Conservation (phyloP, 2,329 filamentous ascomycete genomes). For the Bipolaris sorokiniana region DNA sequence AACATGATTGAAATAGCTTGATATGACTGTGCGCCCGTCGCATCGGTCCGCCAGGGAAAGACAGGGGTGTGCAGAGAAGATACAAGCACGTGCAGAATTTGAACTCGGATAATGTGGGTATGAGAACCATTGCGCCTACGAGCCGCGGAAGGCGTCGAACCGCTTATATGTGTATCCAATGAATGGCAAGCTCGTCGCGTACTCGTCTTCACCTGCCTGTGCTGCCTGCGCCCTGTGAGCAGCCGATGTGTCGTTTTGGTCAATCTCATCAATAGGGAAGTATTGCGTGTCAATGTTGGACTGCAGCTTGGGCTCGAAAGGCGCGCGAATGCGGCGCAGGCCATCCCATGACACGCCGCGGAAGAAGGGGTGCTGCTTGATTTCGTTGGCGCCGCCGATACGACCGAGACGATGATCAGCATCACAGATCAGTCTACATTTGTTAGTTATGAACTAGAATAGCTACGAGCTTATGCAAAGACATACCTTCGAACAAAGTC, state of each 20-base stretch:
- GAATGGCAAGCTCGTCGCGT: conserved; percentile 93
- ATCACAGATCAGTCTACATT: conserved; percentile 83
- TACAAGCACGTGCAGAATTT: neutral
- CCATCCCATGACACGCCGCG: conserved; percentile 94
- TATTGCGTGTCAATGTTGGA: conserved; percentile 97
- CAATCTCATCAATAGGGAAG: conserved; percentile 98
- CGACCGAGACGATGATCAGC: conserved; percentile 89
- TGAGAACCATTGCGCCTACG: conserved; percentile 26
- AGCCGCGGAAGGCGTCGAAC: conserved; percentile 71
- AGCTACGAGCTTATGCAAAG: neutral
- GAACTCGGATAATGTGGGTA: neutral
- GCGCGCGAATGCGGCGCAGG: conserved; percentile 88
- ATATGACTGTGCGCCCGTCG: neutral
- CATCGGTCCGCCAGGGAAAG: neutral
- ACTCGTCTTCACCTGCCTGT: conserved; percentile 72
- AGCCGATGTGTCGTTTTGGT: conserved; percentile 92
- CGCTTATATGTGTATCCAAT: conserved; percentile 98
- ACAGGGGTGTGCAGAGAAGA: neutral
- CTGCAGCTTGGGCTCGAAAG: conserved; percentile 91
- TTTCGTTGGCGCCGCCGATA: conserved; percentile 81
- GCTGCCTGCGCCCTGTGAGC: conserved; percentile 83
- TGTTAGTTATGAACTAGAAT: conserved; percentile 22
- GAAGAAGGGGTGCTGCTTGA: conserved; percentile 96
- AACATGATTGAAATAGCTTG: neutral
- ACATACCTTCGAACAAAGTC: conserved; percentile 87